These are phyloP conservation scores for Zanthoxylum bungeanum DNA, from an alignment of 345 rosid genomes.

Conservation along the genomic window DNA sequence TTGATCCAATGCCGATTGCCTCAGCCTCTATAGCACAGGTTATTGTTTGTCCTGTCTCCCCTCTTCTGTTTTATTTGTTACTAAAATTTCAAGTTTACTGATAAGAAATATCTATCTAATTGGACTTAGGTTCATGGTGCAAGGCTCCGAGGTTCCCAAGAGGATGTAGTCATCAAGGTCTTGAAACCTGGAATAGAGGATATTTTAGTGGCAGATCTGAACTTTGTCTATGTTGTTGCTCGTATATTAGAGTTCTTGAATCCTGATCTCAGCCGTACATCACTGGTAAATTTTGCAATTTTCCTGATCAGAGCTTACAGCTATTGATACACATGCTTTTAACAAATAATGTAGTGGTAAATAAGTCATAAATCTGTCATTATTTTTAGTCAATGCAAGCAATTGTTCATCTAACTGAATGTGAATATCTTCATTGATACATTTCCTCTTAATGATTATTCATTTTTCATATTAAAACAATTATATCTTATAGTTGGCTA, in stretches of 20 bases:
- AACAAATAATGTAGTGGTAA: neutral
- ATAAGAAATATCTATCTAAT: constrained; percentile 2
- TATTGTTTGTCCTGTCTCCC: neutral
- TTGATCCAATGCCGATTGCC: constrained; percentile 88
- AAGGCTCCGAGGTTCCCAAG: constrained; percentile 80
- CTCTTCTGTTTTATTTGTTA: constrained; percentile 7
- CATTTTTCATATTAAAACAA: constrained; percentile 4
- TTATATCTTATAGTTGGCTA: constrained; percentile 8
- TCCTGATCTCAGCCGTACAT: constrained; percentile 82
- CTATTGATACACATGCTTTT: no score
- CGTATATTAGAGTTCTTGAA: constrained; percentile 91
- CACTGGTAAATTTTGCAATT: constrained; percentile 54
- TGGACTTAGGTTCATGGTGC: constrained; percentile 81
- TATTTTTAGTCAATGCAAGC: neutral
- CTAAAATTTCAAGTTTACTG: constrained; percentile 5
- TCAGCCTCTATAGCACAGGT: constrained; percentile 99
- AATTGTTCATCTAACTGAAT: neutral
- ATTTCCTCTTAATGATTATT: neutral
- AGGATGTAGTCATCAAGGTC: constrained; percentile 91
- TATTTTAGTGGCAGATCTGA: constrained; percentile 86
- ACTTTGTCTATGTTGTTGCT: constrained; percentile 79
- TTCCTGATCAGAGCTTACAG: neutral
- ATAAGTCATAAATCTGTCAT: neutral
- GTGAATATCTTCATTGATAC: neutral
- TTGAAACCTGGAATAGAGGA: constrained; percentile 95